phyloP scores from a whole-genome alignment of 352 stramenopile species.

The Globisporangium polare region DNA sequence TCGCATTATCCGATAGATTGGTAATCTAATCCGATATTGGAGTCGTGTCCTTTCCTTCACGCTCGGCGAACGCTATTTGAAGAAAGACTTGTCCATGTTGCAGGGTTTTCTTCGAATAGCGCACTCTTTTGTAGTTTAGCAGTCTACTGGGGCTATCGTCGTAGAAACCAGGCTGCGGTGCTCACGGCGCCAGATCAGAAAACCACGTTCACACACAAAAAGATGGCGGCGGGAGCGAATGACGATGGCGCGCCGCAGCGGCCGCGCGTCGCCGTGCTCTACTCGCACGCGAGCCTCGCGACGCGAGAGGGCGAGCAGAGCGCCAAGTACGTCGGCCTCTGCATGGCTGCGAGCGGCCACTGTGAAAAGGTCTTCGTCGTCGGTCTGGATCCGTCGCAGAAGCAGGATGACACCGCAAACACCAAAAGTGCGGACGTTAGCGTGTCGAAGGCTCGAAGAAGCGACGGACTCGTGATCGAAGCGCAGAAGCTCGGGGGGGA shows the following conservation, averaged over 20 bases:
- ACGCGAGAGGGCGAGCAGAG: conserved; percentile 58
- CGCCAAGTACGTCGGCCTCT: conserved; percentile 60
- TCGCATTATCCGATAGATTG: too few species aligned
- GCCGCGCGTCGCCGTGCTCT: conserved; percentile 51
- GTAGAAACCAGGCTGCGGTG: too few species aligned
- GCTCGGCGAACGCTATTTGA: too few species aligned
- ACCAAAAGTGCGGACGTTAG: neutral
- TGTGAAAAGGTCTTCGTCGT: conserved; percentile 49
- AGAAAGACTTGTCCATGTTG: too few species aligned
- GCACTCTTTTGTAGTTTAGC: too few species aligned
- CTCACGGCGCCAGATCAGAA: too few species aligned
- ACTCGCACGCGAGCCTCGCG: conserved; percentile 37
- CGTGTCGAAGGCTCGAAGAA: conserved; percentile 27
- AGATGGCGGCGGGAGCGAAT: neutral
- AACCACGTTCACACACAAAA: neutral
- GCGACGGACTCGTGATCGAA: conserved; percentile 44
- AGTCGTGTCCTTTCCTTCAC: too few species aligned
- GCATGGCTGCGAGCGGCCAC: conserved; percentile 40
- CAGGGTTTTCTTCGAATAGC: too few species aligned
- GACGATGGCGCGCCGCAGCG: conserved; percentile 1
- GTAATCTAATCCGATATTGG: too few species aligned
- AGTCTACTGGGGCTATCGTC: too few species aligned
- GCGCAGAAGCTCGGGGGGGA: conserved; percentile 16
- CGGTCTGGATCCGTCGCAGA: conserved; percentile 7
- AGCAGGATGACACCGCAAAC: neutral